Percentiles rank a stretch among this genome's conserved stretches.
Conservation (phyloP, 352 stramenopile species). For the Globisporangium nodosum region DNA sequence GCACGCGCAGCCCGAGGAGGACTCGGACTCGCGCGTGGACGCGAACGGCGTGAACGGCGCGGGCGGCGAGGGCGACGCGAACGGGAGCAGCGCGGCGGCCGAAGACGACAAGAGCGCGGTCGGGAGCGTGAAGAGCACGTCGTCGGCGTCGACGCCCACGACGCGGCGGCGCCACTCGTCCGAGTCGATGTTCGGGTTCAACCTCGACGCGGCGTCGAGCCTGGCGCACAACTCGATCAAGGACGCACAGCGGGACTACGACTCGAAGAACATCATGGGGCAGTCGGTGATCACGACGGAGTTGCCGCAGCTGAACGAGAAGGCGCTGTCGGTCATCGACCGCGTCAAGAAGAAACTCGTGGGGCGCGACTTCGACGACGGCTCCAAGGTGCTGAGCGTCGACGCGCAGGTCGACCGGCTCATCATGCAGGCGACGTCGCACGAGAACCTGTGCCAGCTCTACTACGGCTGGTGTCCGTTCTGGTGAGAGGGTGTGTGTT, state of each 20-base stretch:
- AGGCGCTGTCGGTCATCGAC: conserved; percentile 94
- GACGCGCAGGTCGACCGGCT: conserved; percentile 96
- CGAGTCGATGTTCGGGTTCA: conserved; percentile 56
- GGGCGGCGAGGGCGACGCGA: background rate
- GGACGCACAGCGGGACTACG: conserved; percentile 45
- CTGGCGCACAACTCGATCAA: conserved; percentile 60
- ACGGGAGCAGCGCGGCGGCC: background rate
- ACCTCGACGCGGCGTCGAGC: conserved; percentile 49
- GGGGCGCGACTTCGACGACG: conserved; percentile 96
- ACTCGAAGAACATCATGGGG: conserved; percentile 39
- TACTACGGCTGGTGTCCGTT: conserved; percentile 98
- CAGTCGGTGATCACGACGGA: conserved; percentile 55
- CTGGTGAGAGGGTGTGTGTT: conserved; percentile 34
- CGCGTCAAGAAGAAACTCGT: conserved; percentile 99
- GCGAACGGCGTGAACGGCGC: conserved; percentile 10
- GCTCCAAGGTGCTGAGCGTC: conserved; percentile 70
- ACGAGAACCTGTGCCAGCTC: conserved; percentile 98
- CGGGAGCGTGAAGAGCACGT: conserved; percentile 57
- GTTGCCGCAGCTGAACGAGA: conserved; percentile 81
- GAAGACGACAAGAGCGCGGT: conserved; percentile 30
- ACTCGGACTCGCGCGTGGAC: conserved; percentile 3
- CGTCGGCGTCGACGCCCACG: conserved; percentile 29
- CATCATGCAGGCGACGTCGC: conserved; percentile 97
- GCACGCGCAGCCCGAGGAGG: conserved; percentile 64
- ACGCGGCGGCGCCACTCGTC: conserved; percentile 57